Base-by-base conservation (phyloP, 2,329 filamentous ascomycete species). In the Aspergillus persii region DNA sequence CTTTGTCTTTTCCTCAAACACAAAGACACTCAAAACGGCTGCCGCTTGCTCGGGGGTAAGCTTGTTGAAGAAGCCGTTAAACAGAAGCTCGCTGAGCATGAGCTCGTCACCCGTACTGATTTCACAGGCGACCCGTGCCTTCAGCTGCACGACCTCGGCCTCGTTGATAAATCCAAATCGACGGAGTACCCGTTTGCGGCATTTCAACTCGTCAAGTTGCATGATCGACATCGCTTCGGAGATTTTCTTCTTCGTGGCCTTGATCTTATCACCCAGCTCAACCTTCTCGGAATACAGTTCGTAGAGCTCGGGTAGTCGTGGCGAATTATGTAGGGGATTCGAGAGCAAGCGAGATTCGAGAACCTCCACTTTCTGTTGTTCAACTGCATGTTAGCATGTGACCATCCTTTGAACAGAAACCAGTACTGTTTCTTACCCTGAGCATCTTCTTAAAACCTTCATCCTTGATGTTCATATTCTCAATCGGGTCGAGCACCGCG, bases 31-130 rank as follows among this genome's bases (percentile, higher is more conserved):
- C 60, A 99, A 83, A 5, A 93, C 86, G 0, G 94, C 86, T 1
- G 95, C 95, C 68, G 89, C 91, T 65, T 94, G 85, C 75, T 98
- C 94, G 0, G 95, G 92, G 0, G 88, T 88, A 48, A 98, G 81
- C 71, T 97, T 93, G 73, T 98, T 99, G 84, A 99, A 99, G 83
- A 97, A 98, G 44, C 93, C 87, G 75, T 98, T 96, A 77, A 99
- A 98, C 0, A 99, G 84, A 30, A 99, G 83, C 76, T 99, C 95
- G 11, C 91, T 92, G 4, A 99, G 84, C 64, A 99, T 87, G 47
- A 99, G 82, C 74, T 99, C 96, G 71, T 99, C 95, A 39, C 94
- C 95, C 0, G 94, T 96, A 63, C 92, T 96, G 65, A 99, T 98
- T 78, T 99, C 94, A 77, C 95, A 99, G 2, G 95, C 95, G 3